These are phyloP conservation scores for Teratosphaeria nubilosa DNA, from an alignment of 2,329 filamentous ascomycete genomes.

Conservation along the genomic window DNA sequence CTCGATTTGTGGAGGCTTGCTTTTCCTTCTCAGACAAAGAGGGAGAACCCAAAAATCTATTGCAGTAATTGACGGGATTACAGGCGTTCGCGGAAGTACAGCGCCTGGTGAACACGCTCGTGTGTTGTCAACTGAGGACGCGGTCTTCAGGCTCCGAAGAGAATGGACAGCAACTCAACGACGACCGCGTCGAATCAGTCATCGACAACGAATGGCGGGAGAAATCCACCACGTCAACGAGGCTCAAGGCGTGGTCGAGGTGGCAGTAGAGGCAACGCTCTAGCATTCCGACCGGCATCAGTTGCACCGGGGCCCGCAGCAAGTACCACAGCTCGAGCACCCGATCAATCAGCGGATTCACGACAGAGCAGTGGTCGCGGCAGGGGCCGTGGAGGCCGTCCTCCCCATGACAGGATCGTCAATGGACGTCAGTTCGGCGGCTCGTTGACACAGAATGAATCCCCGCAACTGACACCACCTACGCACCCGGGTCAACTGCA, in stretches of 20 bases:
- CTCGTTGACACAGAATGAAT: slow-evolving; percentile 31
- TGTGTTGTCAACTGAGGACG: background rate
- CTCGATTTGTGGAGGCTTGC: slow-evolving; percentile 6
- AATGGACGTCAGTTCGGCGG: slow-evolving; percentile 41
- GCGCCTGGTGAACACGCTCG: background rate
- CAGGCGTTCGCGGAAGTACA: background rate
- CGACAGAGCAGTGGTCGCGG: slow-evolving; percentile 1
- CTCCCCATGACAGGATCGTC: slow-evolving; percentile 21
- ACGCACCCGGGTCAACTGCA: slow-evolving; percentile 27
- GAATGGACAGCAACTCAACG: background rate
- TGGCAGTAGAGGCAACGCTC: slow-evolving; percentile 14
- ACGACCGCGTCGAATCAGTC: background rate
- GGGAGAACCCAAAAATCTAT: background rate
- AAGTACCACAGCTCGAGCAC: slow-evolving; percentile 1
- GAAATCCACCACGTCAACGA: slow-evolving; percentile 5
- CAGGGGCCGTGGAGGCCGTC: slow-evolving; percentile 16
- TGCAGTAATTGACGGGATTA: background rate
- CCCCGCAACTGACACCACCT: slow-evolving; percentile 2
- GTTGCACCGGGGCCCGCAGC: slow-evolving; percentile 16
- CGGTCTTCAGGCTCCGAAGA: background rate
- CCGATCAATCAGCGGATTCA: background rate
- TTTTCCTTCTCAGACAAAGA: slow-evolving; percentile 1
- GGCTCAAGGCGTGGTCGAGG: slow-evolving; percentile 20
- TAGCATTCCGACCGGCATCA: slow-evolving; percentile 24
- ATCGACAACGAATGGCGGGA: background rate